Conservation (phyloP, 2,329 filamentous ascomycete species). For the Lachnellula arida region DNA sequence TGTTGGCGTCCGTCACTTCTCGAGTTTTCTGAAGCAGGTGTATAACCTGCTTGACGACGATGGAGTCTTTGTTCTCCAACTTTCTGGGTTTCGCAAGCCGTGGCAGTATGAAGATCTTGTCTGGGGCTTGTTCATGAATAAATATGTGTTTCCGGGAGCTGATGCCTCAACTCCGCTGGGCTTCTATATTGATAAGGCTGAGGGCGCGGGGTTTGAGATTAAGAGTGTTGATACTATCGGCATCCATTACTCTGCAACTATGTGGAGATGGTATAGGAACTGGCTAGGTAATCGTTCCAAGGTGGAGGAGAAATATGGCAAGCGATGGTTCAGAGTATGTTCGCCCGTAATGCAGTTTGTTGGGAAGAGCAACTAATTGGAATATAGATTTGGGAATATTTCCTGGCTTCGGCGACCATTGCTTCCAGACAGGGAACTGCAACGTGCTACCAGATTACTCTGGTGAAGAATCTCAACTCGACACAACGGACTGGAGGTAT, state of each 20-base stretch:
- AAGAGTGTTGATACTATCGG: conserved; percentile 91
- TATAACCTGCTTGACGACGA: conserved; percentile 96
- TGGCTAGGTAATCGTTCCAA: conserved; percentile 94
- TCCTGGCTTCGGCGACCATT: conserved; percentile 73
- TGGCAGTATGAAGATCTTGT: conserved; percentile 99
- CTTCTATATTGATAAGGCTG: conserved; percentile 77
- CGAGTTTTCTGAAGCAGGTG: conserved; percentile 76
- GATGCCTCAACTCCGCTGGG: conserved; percentile 92
- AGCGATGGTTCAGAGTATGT: conserved; percentile 89
- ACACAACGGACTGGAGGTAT: conserved; percentile 73
- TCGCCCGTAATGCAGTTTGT: not conserved
- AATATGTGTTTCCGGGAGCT: conserved; percentile 96
- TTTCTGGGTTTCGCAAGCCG: conserved; percentile 84
- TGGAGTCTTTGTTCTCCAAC: conserved; percentile 92
- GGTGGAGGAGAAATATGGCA: conserved; percentile 90
- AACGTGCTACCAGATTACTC: conserved; percentile 72
- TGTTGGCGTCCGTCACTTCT: conserved; percentile 88
- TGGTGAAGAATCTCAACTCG: conserved; percentile 80
- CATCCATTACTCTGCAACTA: conserved; percentile 92
- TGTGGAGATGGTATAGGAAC: conserved; percentile 99
- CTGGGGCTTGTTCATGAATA: conserved; percentile 99
- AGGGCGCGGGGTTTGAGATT: conserved; percentile 83
- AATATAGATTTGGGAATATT: conserved; percentile 73
- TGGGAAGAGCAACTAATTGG: conserved; percentile 12
- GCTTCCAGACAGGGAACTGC: conserved; percentile 69